Evolutionary conservation across 768 basidiomycete species (phyloP), one percentile per base, ranked within the genome.

Genomic region (Suillus luteus): DNA sequence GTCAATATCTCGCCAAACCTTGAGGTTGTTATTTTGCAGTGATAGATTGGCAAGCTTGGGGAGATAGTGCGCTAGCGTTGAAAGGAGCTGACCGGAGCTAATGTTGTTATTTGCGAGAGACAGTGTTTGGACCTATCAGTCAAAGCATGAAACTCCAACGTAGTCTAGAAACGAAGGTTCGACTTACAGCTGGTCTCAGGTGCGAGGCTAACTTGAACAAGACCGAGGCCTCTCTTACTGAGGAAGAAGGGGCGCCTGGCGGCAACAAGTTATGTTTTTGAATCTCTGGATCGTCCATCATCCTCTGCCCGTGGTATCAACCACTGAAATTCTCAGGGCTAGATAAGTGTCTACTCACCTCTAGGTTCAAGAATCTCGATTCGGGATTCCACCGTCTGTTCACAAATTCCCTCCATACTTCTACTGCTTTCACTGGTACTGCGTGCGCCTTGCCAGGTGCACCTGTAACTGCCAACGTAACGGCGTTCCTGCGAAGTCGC

Each of bases 201-300:
- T 89, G 83, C 22, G 85, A 82, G 1, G 95, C 93, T 12, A 96
- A 80, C 75, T 95, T 95, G 81, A 95, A 95, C 52, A 98, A 87
- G 11, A 96, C 94, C 6, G 89, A 85, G 0, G 90, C 87, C 69
- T 92, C 90, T 64, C 81, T 85, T 24, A 76, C 72, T 31, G 84
- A 80, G 38, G 90, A 86, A 11, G 88, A 86, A 37, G 83, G 81
- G 31, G 79, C 78, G 8, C 93, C 93, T 3, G 93, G 94, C 1
- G 90, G 85, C 35, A 81, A 70, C 35, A 97, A 79, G 51, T 86
- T 84, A 68, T 93, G 77, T 71, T 87, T 89, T 73, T 85, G 86
- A 65, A 97, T 79, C 61, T 89, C 79, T 46, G 89, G 85, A 72
- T 97, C 95, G 40, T 91, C 86, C 60, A 83, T 77, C 83, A 98